Evolutionary conservation across 768 basidiomycete genomes (phyloP).

Genomic region (Hydnomerulius pinastri): DNA sequence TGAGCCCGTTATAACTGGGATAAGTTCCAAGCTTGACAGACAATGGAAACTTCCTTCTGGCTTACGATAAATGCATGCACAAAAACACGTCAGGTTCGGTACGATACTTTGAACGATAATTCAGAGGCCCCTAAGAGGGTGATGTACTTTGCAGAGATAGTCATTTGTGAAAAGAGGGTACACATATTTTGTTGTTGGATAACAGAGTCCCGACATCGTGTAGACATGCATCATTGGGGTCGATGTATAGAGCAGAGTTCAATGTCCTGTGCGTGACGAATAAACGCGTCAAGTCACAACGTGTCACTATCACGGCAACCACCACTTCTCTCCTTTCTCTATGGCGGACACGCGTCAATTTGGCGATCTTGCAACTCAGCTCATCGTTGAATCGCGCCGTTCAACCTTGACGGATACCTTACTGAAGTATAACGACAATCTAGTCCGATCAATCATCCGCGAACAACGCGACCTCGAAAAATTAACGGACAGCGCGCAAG

Average conservation of each 20-base stretch:
- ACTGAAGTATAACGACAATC: slow-evolving; percentile 88
- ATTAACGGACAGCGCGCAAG: slow-evolving; percentile 46
- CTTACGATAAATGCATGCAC: too few species aligned
- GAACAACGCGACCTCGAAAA: slow-evolving; percentile 90
- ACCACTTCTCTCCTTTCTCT: slow-evolving; percentile 1
- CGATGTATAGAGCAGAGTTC: too few species aligned
- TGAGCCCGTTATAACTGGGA: too few species aligned
- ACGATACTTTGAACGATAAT: too few species aligned
- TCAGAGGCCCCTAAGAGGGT: too few species aligned
- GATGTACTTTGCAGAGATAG: too few species aligned
- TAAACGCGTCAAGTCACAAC: slow-evolving; percentile 9
- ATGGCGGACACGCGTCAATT: slow-evolving; percentile 64
- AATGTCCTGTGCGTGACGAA: slow-evolving; percentile 8
- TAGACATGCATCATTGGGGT: too few species aligned
- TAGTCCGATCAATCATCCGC: slow-evolving; percentile 83
- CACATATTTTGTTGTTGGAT: too few species aligned
- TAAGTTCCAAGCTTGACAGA: too few species aligned
- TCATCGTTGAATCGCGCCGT: slow-evolving; percentile 83
- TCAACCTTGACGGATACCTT: slow-evolving; percentile 83
- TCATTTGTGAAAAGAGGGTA: too few species aligned
- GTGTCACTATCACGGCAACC: slow-evolving; percentile 9
- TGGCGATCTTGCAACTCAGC: slow-evolving; percentile 85
- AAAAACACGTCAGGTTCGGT: too few species aligned
- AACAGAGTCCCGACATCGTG: background rate
- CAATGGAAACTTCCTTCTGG: too few species aligned